phyloP scores from a whole-genome alignment of 768 basidiomycete species.

The Russula sp. region DNA sequence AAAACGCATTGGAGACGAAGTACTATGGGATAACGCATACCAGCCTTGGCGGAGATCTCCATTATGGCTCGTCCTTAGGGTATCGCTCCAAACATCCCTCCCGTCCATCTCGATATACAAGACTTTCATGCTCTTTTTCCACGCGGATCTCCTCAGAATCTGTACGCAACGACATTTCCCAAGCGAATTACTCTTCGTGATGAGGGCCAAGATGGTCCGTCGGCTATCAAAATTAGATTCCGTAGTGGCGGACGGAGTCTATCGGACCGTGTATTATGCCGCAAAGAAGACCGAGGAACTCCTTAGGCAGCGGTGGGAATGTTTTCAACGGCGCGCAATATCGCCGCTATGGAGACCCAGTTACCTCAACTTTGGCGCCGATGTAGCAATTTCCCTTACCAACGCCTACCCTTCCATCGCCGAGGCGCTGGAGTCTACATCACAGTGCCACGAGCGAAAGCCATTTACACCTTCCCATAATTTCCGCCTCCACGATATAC shows the following conservation, averaged over 20 bases:
- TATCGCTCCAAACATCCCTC: constrained; percentile 34
- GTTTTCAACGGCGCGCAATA: too few relatives aligned
- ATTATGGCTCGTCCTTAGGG: constrained; percentile 45
- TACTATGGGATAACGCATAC: constrained; percentile 35
- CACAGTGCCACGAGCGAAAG: background rate
- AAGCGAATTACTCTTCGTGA: too few relatives aligned
- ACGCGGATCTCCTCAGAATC: too few relatives aligned
- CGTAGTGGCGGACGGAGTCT: too few relatives aligned
- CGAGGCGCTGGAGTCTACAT: background rate
- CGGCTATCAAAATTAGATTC: too few relatives aligned
- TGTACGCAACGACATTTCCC: too few relatives aligned
- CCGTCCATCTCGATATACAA: background rate
- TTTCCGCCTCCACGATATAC: background rate
- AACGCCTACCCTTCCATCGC: background rate
- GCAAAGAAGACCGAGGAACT: background rate
- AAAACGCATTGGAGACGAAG: constrained; percentile 33
- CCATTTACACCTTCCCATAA: background rate
- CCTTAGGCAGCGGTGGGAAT: background rate
- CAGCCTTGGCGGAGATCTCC: constrained; percentile 24
- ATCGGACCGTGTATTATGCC: background rate
- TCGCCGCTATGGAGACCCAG: too few relatives aligned
- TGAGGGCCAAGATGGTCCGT: background rate
- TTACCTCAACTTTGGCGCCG: too few relatives aligned
- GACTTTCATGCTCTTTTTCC: too few relatives aligned
- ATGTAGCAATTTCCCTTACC: too few relatives aligned